A percentile compares a stretch with the other conserved stretches of the same genome.
Conservation (phyloP, 148 eudicot species). For the Rheum nobile region DNA sequence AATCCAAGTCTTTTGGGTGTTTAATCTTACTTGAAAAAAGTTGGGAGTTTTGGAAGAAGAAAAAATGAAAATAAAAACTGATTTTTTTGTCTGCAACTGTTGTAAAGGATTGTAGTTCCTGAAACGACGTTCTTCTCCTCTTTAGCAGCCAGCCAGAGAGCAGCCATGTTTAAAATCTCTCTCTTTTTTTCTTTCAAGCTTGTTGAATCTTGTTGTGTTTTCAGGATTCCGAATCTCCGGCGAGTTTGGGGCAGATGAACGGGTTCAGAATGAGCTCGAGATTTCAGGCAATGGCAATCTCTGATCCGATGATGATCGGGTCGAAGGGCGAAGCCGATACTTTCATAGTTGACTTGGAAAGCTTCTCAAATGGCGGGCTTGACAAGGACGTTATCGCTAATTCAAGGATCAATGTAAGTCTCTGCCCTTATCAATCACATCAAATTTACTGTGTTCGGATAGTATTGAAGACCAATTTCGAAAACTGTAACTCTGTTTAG, state of each 20-base stretch:
- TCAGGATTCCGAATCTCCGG: slow-evolving; percentile 19
- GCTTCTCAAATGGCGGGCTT: slow-evolving; percentile 28
- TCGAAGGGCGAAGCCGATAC: slow-evolving; percentile 29
- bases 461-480: too few relatives aligned
- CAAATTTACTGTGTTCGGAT: not conserved
- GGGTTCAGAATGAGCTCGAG: slow-evolving; percentile 15
- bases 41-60: not conserved
- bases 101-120: not conserved
- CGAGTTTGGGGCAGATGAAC: slow-evolving; percentile 1
- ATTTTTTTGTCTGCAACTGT: not conserved
- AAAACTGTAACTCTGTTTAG: too few relatives aligned
- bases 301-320: slow-evolving; percentile 24
- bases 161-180: not conserved
- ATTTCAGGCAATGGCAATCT: slow-evolving; percentile 19
- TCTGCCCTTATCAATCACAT: not conserved
- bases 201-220: not conserved
- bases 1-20: not conserved
- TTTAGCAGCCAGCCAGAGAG: not conserved
- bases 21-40: not conserved
- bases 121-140: not conserved
- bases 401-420: slow-evolving; percentile 57
- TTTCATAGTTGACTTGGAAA: slow-evolving; percentile 56
- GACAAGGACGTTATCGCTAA: slow-evolving; percentile 33
- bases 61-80: not conserved
- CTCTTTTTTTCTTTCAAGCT: not conserved